Conservation (phyloP, 2,329 filamentous ascomycete species). For the Xylogone sp. region DNA sequence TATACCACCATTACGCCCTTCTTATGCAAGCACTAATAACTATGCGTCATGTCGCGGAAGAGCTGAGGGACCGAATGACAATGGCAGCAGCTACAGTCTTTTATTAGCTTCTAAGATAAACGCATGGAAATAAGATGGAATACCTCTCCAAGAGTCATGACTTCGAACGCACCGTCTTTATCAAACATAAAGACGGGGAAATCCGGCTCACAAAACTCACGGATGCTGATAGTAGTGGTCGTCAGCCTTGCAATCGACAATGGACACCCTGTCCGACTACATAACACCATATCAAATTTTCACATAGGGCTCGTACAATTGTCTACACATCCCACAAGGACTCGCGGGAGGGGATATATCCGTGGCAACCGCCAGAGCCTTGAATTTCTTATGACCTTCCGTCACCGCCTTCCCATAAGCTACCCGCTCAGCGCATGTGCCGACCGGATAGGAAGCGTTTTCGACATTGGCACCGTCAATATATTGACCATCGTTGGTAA, state of each 20-base stretch:
- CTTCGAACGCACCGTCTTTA: conserved; percentile 68
- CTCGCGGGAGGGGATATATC: conserved; percentile 67
- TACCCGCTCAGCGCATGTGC: conserved; percentile 94
- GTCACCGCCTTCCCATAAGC: conserved; percentile 77
- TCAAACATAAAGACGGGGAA: conserved; percentile 92
- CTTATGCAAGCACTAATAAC: too few species aligned
- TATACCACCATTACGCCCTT: not conserved
- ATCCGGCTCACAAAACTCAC: conserved; percentile 67
- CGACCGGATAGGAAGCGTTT: conserved; percentile 86
- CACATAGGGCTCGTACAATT: conserved; percentile 69
- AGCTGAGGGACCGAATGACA: conserved; percentile 64
- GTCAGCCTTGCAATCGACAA: not conserved
- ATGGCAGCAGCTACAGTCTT: conserved; percentile 54
- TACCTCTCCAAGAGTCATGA: conserved; percentile 66
- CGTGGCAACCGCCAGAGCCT: conserved; percentile 80
- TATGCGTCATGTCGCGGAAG: conserved; percentile 28
- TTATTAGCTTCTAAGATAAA: not conserved
- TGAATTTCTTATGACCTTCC: conserved; percentile 46
- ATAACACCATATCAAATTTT: too few species aligned
- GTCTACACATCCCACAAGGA: conserved; percentile 94
- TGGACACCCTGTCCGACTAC: too few species aligned
- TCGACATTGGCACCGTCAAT: conserved; percentile 80
- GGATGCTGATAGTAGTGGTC: conserved; percentile 49
- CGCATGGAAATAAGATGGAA: conserved; percentile 19
- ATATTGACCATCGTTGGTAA: conserved; percentile 50